phyloP scores from a whole-genome alignment of 805 yeast genomes.

The Candida verbasci region DNA sequence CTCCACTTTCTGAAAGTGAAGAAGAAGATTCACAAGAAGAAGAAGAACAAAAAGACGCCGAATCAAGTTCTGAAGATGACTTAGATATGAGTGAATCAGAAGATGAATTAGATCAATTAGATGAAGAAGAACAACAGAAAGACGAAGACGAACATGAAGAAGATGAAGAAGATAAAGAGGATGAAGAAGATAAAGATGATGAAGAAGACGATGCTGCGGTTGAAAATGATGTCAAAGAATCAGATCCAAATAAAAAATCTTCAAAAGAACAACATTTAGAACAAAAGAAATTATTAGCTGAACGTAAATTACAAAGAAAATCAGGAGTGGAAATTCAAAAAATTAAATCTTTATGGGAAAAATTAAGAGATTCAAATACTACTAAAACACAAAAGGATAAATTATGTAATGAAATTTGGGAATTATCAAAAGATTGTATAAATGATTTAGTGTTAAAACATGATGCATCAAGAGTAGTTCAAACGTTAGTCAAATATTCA shows the following conservation, averaged over 20 bases:
- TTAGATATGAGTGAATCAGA: slow-evolving; percentile 27
- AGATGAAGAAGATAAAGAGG: slow-evolving; percentile 16
- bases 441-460: slow-evolving; percentile 88
- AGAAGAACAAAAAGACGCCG: slow-evolving; percentile 12
- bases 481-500: slow-evolving; percentile 84
- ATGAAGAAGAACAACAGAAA: slow-evolving; percentile 16
- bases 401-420: slow-evolving; percentile 82
- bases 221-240: slow-evolving; percentile 17
- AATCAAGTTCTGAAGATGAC: slow-evolving; percentile 11
- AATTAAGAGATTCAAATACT: slow-evolving; percentile 76
- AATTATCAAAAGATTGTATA: slow-evolving; percentile 67
- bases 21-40: slow-evolving; percentile 15
- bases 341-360: slow-evolving; percentile 88
- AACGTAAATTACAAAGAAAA: slow-evolving; percentile 82
- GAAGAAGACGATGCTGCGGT: slow-evolving; percentile 20
- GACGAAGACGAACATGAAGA: slow-evolving; percentile 16
- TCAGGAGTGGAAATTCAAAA: slow-evolving; percentile 83
- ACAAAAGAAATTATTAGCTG: slow-evolving; percentile 71
- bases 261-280: slow-evolving; percentile 74
- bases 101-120: slow-evolving; percentile 19
- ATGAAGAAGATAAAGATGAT: slow-evolving; percentile 17
- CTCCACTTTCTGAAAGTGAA: slow-evolving; percentile 11
- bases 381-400: slow-evolving; percentile 74
- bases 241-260: slow-evolving; percentile 44
- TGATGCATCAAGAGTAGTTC: slow-evolving; percentile 94